phyloP scores from a whole-genome alignment of 768 basidiomycete genomes.

The Tricholoma terreum region DNA sequence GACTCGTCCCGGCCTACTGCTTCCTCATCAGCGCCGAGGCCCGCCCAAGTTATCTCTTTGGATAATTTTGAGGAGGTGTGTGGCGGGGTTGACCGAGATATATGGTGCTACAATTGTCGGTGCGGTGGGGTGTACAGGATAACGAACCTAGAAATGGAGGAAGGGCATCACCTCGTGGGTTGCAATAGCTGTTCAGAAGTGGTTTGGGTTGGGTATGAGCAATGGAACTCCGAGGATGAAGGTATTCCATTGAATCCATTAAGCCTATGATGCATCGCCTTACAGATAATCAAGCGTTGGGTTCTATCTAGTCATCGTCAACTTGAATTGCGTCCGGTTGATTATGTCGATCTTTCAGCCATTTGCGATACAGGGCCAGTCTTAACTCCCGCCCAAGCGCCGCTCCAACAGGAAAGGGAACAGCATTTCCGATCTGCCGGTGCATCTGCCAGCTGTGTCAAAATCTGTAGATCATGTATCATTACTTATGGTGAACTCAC shows the following conservation, averaged over 20 bases:
- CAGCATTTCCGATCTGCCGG: conserved; percentile 79
- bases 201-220: conserved; percentile 83
- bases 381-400: conserved; percentile 67
- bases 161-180: conserved; percentile 66
- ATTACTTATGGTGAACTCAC: conserved; percentile 38
- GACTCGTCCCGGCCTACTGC: conserved; percentile 31
- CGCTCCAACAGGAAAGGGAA: conserved; percentile 60
- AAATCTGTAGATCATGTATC: background rate
- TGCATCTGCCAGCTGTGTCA: conserved; percentile 53
- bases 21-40: conserved; percentile 45
- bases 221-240: conserved; percentile 33
- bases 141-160: conserved; percentile 57
- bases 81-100: conserved; percentile 18
- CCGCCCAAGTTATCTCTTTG: conserved; percentile 75
- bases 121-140: conserved; percentile 71
- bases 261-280: background rate
- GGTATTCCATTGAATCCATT: background rate
- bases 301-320: conserved; percentile 16
- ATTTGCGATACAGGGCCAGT: conserved; percentile 48
- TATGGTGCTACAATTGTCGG: conserved; percentile 65
- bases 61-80: conserved; percentile 57
- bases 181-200: conserved; percentile 80
- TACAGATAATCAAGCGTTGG: background rate
- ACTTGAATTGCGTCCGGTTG: conserved; percentile 34
- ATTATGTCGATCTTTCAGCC: conserved; percentile 38